phyloP scores from a whole-genome alignment of 495 filamentous ascomycete genomes.

The Daldinia vernicosa region DNA sequence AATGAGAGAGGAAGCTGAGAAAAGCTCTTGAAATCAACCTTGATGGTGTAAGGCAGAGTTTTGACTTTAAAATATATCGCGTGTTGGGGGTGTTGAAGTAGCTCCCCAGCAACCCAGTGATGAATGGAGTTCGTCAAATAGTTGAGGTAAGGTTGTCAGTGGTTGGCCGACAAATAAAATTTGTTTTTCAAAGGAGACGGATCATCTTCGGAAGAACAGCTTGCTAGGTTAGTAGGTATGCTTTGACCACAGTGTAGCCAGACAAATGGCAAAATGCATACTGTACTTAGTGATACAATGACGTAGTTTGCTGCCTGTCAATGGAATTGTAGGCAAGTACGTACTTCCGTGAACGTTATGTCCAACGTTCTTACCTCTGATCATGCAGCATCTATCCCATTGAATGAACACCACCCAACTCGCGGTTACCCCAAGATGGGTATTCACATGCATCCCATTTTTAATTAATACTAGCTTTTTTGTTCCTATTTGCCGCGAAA shows the following conservation, averaged over 20 bases:
- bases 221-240: conserved; percentile 1
- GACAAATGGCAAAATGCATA: background rate
- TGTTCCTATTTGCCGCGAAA: background rate
- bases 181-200: conserved; percentile 32
- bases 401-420: background rate
- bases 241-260: conserved; percentile 10
- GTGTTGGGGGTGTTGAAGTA: conserved; percentile 31
- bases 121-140: conserved; percentile 9
- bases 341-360: background rate
- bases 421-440: background rate
- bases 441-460: background rate
- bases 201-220: conserved; percentile 20
- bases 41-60: conserved; percentile 29
- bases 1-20: conserved; percentile 26
- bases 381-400: no score
- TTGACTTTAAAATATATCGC: conserved; percentile 18
- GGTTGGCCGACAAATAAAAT: conserved; percentile 38
- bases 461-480: background rate
- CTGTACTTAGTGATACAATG: background rate
- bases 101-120: conserved; percentile 19
- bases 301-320: conserved; percentile 7
- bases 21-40: conserved; percentile 18
- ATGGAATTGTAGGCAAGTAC: background rate
- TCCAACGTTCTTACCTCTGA: no score
- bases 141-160: conserved; percentile 22